Conservation (phyloP, 176 grass and related monocot species). For the Oryza australiensis region DNA sequence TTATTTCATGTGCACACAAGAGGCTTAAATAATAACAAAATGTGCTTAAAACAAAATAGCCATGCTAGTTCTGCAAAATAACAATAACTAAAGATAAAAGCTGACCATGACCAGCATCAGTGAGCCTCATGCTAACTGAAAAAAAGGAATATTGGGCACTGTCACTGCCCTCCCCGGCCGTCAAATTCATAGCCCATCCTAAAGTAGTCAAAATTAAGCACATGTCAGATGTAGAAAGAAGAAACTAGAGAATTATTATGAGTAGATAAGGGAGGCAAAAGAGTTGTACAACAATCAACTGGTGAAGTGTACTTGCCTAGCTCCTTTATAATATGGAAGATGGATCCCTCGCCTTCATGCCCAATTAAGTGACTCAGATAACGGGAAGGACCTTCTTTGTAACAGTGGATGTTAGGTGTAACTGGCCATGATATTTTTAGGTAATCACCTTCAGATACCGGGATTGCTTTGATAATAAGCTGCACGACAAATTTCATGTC, state of each 20-base stretch:
- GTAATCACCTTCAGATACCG: constrained; percentile 72
- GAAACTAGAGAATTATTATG: constrained; percentile 13
- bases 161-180: constrained; percentile 48
- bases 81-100: constrained; percentile 11
- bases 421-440: constrained; percentile 78
- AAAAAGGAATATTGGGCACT: constrained; percentile 88
- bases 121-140: constrained; percentile 71
- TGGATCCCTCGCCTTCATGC: constrained; percentile 89
- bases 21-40: constrained; percentile 19
- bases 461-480: constrained; percentile 88
- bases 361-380: constrained; percentile 89
- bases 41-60: constrained; percentile 22
- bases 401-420: constrained; percentile 59
- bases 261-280: constrained; percentile 6
- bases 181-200: constrained; percentile 91
- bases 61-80: constrained; percentile 6
- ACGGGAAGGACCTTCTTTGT: constrained; percentile 74
- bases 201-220: constrained; percentile 27
- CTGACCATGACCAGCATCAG: constrained; percentile 85
- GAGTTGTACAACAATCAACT: constrained; percentile 22
- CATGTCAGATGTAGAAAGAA: constrained; percentile 27
- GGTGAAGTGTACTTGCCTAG: constrained; percentile 55
- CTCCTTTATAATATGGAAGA: constrained; percentile 92
- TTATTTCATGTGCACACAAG: constrained; percentile 24
- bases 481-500: constrained; percentile 32